These are phyloP conservation scores for Endocalyx cinctus DNA, from an alignment of 2,329 filamentous ascomycete species.

Conservation along the genomic window DNA sequence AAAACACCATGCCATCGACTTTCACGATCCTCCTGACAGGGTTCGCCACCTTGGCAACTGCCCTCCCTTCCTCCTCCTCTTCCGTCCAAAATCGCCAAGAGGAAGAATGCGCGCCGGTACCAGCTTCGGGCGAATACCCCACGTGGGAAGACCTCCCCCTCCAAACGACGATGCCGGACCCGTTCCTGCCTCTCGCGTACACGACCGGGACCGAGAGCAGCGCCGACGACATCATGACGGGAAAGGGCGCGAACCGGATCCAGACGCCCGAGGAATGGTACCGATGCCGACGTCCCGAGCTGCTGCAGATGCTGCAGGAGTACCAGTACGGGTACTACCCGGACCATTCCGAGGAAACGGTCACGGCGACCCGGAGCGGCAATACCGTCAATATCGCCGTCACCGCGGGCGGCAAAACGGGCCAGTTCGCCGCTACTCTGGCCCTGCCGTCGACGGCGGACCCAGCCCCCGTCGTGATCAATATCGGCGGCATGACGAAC, in stretches of 20 bases:
- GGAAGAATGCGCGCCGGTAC: conserved; percentile 19
- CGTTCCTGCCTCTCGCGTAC: conserved; percentile 36
- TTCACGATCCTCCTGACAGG: background rate
- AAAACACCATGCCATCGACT: background rate
- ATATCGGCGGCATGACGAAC: conserved; percentile 45
- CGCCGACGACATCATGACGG: conserved; percentile 30
- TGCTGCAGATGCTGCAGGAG: conserved; percentile 44
- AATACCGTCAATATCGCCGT: conserved; percentile 38
- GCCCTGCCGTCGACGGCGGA: conserved; percentile 34
- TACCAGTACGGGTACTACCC: conserved; percentile 50
- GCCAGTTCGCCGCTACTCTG: conserved; percentile 38
- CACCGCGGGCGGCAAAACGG: conserved; percentile 37
- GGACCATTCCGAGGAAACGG: conserved; percentile 41
- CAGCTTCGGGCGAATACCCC: conserved; percentile 22
- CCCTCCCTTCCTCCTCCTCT: background rate
- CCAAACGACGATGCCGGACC: conserved; percentile 38
- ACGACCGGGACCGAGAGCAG: conserved; percentile 31
- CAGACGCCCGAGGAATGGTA: conserved; percentile 43
- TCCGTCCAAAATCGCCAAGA: background rate
- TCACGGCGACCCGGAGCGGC: conserved; percentile 41
- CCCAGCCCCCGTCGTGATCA: conserved; percentile 42
- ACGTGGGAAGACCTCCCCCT: conserved; percentile 31
- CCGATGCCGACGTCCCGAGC: conserved; percentile 44
- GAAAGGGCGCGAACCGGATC: conserved; percentile 37
- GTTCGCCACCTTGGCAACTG: background rate